phyloP scores from a whole-genome alignment of 805 yeast species.

The Phaffomyces antillensis region DNA sequence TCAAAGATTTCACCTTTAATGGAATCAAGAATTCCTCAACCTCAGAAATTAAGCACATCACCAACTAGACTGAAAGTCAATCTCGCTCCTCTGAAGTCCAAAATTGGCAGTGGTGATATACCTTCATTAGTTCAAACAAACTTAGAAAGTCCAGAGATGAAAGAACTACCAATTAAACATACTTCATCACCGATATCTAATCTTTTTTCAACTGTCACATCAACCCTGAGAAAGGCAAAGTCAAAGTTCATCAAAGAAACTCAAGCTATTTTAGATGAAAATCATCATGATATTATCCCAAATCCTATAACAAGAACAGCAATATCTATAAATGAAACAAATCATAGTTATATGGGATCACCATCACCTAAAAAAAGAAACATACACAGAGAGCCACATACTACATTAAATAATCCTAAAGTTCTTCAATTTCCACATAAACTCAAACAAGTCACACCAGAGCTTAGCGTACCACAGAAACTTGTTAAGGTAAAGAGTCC shows the following conservation, averaged over 20 bases:
- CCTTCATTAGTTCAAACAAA: conserved; percentile 1
- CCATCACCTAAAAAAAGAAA: conserved; percentile 4
- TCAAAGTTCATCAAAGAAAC: conserved; percentile 17
- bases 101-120: conserved; percentile 1
- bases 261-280: conserved; percentile 5
- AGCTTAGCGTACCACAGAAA: background rate
- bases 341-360: background rate
- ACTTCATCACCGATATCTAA: conserved; percentile 23
- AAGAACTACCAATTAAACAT: conserved; percentile 3
- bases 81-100: background rate
- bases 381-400: conserved; percentile 1
- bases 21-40: conserved; percentile 4
- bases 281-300: conserved; percentile 4
- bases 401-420: conserved; percentile 8
- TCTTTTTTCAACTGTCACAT: conserved; percentile 20
- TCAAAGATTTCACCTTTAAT: conserved; percentile 6
- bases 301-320: background rate
- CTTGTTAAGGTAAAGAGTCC: conserved; percentile 6
- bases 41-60: conserved; percentile 1
- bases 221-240: conserved; percentile 19
- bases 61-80: background rate
- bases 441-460: background rate
- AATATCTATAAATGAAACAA: background rate
- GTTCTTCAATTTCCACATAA: background rate
- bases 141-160: conserved; percentile 8